Base-by-base conservation (phyloP, 1,284 basidiomycete species). In the Trichosporon faecale region DNA sequence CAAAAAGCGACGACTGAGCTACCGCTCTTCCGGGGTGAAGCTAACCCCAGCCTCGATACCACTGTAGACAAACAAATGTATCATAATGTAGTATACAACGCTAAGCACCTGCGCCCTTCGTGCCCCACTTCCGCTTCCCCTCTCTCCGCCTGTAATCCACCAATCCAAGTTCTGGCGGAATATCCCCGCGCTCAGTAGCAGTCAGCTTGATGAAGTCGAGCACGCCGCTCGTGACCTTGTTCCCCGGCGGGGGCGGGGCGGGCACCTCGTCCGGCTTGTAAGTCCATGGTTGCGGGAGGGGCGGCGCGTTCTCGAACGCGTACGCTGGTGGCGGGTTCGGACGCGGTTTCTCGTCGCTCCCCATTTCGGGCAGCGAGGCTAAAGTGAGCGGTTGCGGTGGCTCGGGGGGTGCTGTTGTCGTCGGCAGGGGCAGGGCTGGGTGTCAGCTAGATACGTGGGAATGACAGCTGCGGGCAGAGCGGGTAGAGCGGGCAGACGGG, bases 131-230 rank as follows among this genome's bases (percentile, higher is more conserved):
- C 14, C 73, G 52, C 60, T 70, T 66, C 44, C 52, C 65, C 68
- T 70, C 68, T 25, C 70, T 37, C 29, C 73, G 64, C 4, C 77
- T 67, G 69, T 81, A 83, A 72, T 83, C 72, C 23, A 83, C 81
- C 46, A 83, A 68, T 1, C 81, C 81, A 31, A 83, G 69, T 64
- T 83, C 81, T 3, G 81, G 78, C 16, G 80, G 79, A 33, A 83
- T 79, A 71, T 80, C 79, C 2, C 78, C 80, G 9, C 79, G 67
- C 66, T 80, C 78, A 3, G 77, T 76, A 1, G 79, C 78, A 21
- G 78, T 83, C 16, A 78, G 68, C 68, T 83, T 83, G 70, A 83
- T 80, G 66, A 83, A 83, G 65, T 81, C 78, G 46, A 83, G 74
- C 65, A 79, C 73, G 5, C 76, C 75, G 2, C 77, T 72, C 0